Base-by-base conservation (phyloP, 1,284 basidiomycete genomes). In the Ustilago shanxiensis region DNA sequence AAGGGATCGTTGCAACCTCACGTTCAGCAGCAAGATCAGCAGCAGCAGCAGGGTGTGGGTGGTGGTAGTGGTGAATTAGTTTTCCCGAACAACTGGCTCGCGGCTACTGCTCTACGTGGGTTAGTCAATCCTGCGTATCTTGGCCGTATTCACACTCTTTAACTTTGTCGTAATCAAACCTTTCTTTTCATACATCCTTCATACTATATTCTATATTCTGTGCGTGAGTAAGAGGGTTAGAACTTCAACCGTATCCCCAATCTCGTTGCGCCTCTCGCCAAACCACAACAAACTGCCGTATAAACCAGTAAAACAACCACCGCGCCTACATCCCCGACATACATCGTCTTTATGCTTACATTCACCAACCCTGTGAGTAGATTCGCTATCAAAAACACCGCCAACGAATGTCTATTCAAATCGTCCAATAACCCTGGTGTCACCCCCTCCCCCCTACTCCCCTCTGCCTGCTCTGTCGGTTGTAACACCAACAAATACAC, bases 371-470 rank as follows among this genome's bases (percentile, higher is more conserved):
- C 96, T 0, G 96, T 99, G 28, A 90, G 86, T 0, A 97, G 85
- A 85, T 99, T 99, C 0, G 95, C 93, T 93, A 93, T 72, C 3
- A 99, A 88, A 87, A 99, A 99, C 16, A 96, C 82, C 1, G 88
- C 87, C 24, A 98, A 87, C 0, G 92, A 90, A 77, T 97, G 95
- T 66, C 88, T 88, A 84, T 98, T 98, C 63, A 97, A 88, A 0
- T 93, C 92, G 35, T 92, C 90, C 7, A 98, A 87, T 13, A 98
- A 87, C 4, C 88, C 85, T 0, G 94, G 91, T 2, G 75, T 74
- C 13, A 58, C 51, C 18, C 8, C 20, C 41, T 20, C n/a, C 57
- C 6, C 24, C 10, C 22, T 28, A 41, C 7, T 33, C 31, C 31
- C 31, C 31, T n/a, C 26, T 14, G 31, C 13, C 39, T 45, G 83